Conservation (phyloP, 73 alveolate species). For the Paramecium octaurelia region DNA sequence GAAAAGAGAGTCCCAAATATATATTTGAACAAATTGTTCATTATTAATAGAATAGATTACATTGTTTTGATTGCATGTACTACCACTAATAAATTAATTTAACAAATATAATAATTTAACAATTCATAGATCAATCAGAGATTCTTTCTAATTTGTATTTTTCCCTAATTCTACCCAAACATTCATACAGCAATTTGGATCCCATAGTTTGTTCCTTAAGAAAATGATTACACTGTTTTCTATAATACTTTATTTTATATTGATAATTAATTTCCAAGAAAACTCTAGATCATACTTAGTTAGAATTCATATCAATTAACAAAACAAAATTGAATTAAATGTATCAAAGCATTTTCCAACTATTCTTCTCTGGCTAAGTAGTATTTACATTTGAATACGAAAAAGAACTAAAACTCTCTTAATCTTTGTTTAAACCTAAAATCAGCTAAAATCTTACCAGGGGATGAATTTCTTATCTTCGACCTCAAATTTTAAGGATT, state of each 20-base stretch:
- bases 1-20: background rate
- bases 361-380: background rate
- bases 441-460: background rate
- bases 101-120: background rate
- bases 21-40: background rate
- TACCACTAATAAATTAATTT: background rate
- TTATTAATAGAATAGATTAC: background rate
- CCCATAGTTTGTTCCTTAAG: background rate
- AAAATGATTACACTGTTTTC: background rate
- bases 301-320: background rate
- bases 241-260: background rate
- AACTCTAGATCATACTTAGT: background rate
- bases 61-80: background rate
- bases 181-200: background rate
- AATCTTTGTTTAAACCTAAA: background rate
- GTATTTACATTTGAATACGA: background rate
- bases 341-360: constrained; percentile 38
- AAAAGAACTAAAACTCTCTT: constrained; percentile 8
- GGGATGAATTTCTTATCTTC: constrained; percentile 32
- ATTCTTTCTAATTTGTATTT: background rate
- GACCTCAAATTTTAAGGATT: background rate
- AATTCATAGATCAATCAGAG: background rate
- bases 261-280: background rate
- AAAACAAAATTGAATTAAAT: background rate
- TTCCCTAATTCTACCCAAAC: background rate